Evolutionary conservation across 257 asterid species (phyloP), one percentile per base, ranked within the genome.

Genomic region (Striga asiatica): DNA sequence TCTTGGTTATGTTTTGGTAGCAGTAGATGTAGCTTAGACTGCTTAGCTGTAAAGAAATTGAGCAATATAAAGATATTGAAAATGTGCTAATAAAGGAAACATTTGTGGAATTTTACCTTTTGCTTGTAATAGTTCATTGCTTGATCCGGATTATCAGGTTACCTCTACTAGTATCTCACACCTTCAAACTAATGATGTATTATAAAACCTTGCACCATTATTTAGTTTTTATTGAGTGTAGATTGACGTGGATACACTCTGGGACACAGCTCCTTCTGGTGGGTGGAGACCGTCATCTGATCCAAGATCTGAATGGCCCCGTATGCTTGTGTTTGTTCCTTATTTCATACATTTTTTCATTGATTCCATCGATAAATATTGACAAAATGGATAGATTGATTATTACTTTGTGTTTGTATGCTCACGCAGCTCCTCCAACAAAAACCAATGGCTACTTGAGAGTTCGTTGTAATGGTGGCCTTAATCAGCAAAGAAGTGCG

Each of bases 251-350:
- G 82, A 84, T 66, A 56, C 74, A 39, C 97, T 91, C 54, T 91
- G 98, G 98, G 78, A 58, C 50, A 62, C 88, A 51, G 94, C 93
- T 54, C 76, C 76, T 60, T 77, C 97, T 60, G 81, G 72, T 74
- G 97, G 89, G 54, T 91, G 98, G 98, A 82, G 84, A 64, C 94
- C 98, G 31, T 91, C 98, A 2, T 91, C 98, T 70, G 85, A 94
- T 57, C 98, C 98, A 16, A 77, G 97, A 66, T 80, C 92, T 64
- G 68, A 88, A 73, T 91, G 98, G 98, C 94, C 95, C 13, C 66
- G 97, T 91, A 84, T 8, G 89, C 70, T 55, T 42, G n/a, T 67
- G 60, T 58, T 22, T 23, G 20, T 10, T 48, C 11, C n/a, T 11
- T 8, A 2, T 11, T 23, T 23, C 16, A 14, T 61, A n/a, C 19